Percentiles rank a stretch among this genome's conserved stretches.
Conservation (phyloP, 2,329 filamentous ascomycete species). For the Elsinoe fawcettii region DNA sequence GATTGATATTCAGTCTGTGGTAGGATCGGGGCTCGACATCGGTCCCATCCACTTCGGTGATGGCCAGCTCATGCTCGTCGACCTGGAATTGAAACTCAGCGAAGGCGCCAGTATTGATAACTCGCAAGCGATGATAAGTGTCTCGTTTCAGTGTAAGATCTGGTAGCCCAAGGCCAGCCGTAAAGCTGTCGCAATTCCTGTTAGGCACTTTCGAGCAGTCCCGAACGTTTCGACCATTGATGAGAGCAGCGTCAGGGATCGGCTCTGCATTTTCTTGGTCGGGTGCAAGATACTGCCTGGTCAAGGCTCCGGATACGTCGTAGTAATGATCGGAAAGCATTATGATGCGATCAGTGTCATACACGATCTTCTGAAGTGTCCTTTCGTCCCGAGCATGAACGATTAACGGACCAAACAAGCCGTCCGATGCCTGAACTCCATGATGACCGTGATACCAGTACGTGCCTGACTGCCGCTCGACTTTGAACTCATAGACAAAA, state of each 20-base stretch:
- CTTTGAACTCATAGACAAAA: slow-evolving; percentile 58
- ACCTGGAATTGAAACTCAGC: slow-evolving; percentile 59
- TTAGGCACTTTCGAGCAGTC: slow-evolving; percentile 33
- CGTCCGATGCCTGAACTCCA: slow-evolving; percentile 52
- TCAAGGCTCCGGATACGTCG: slow-evolving; percentile 40
- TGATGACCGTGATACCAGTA: slow-evolving; percentile 60
- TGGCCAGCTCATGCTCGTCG: slow-evolving; percentile 54
- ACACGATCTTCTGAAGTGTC: slow-evolving; percentile 33
- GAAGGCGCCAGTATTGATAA: slow-evolving; percentile 58
- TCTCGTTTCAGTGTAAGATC: slow-evolving; percentile 34
- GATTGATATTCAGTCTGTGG: slow-evolving; percentile 54
- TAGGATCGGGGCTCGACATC: slow-evolving; percentile 49
- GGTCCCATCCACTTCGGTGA: slow-evolving; percentile 62
- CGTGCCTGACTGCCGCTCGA: slow-evolving; percentile 36
- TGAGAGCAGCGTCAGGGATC: slow-evolving; percentile 38
- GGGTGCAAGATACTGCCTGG: slow-evolving; percentile 47
- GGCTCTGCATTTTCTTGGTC: slow-evolving; percentile 50
- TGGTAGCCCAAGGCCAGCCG: slow-evolving; percentile 24
- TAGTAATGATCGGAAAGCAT: slow-evolving; percentile 64
- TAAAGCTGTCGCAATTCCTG: slow-evolving; percentile 31
- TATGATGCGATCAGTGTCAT: slow-evolving; percentile 51
- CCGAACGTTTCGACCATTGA: slow-evolving; percentile 35
- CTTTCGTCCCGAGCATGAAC: slow-evolving; percentile 46
- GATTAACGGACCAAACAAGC: slow-evolving; percentile 53
- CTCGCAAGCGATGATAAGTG: slow-evolving; percentile 50